Percentiles rank a stretch among this genome's conserved stretches.
These are phyloP conservation scores for Eucalyptus shirleyi DNA, from an alignment of 345 rosid species.

Conservation along the genomic window DNA sequence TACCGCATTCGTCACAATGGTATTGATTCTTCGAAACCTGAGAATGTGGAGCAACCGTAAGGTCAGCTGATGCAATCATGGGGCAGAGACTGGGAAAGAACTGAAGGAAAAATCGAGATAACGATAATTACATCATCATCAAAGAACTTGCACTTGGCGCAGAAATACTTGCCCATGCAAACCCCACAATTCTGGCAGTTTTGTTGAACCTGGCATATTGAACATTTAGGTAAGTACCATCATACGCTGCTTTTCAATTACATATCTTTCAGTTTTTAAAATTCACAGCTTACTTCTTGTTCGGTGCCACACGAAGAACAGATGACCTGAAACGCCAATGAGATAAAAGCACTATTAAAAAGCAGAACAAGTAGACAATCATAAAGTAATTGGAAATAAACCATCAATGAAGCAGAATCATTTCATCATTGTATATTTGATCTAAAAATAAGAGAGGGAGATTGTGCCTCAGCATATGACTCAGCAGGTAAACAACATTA, in stretches of 20 bases:
- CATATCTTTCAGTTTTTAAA: neutral
- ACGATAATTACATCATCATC: constrained; percentile 44
- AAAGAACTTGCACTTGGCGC: constrained; percentile 51
- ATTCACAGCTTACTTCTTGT: constrained; percentile 41
- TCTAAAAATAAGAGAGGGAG: neutral
- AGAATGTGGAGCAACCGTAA: neutral
- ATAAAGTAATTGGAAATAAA: neutral
- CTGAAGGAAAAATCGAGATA: neutral
- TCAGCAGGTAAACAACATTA: neutral
- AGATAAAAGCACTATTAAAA: neutral
- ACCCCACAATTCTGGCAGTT: constrained; percentile 46
- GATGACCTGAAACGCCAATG: constrained; percentile 30
- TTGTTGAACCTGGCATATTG: constrained; percentile 30
- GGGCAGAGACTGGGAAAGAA: neutral
- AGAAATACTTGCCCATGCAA: constrained; percentile 64
- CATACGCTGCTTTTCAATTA: neutral
- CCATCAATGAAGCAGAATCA: neutral
- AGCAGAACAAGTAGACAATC: neutral
- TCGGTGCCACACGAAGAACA: constrained; percentile 49
- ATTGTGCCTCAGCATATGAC: neutral
- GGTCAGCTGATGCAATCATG: neutral
- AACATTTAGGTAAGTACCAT: neutral
- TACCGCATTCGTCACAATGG: constrained; percentile 59
- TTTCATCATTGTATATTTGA: neutral
- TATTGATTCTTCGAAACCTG: constrained; percentile 53